phyloP scores from a whole-genome alignment of 2,329 filamentous ascomycete genomes.

The Colletotrichum sp. region DNA sequence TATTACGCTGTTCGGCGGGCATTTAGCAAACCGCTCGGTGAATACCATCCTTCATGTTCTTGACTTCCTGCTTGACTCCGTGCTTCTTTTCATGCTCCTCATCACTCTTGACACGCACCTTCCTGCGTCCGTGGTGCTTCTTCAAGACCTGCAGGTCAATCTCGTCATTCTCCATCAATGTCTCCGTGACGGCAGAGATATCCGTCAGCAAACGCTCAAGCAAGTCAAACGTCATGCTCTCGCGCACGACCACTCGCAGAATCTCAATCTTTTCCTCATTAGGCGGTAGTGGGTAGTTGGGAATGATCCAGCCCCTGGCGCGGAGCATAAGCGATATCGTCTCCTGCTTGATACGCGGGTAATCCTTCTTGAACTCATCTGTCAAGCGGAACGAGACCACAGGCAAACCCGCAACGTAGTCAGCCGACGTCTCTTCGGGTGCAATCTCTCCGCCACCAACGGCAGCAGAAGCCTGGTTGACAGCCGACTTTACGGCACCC shows the following conservation, averaged over 20 bases:
- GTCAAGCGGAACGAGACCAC: constrained; percentile 72
- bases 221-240: constrained; percentile 72
- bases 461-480: constrained; percentile 39
- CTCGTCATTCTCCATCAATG: constrained; percentile 50
- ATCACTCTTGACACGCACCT: constrained; percentile 9
- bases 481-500: neutral
- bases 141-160: constrained; percentile 19
- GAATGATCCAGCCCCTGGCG: constrained; percentile 73
- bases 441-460: constrained; percentile 37
- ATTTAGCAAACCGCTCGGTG: constrained; percentile 34
- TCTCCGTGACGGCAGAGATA: constrained; percentile 65
- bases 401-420: constrained; percentile 69
- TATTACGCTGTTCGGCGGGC: neutral
- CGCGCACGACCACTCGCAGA: constrained; percentile 69
- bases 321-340: constrained; percentile 66
- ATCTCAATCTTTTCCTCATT: constrained; percentile 68
- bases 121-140: constrained; percentile 8
- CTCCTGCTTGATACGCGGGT: constrained; percentile 68
- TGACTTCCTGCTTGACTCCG: neutral
- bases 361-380: constrained; percentile 64
- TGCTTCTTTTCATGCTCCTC: constrained; percentile 13
- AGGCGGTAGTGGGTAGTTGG: constrained; percentile 72
- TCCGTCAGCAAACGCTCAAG: constrained; percentile 67
- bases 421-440: constrained; percentile 51
- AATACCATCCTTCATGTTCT: constrained; percentile 28